A percentile compares a stretch with the other conserved stretches of the same genome.
Evolutionary conservation across 106 monocot species (phyloP).

Genomic region (Allium cepa): DNA sequence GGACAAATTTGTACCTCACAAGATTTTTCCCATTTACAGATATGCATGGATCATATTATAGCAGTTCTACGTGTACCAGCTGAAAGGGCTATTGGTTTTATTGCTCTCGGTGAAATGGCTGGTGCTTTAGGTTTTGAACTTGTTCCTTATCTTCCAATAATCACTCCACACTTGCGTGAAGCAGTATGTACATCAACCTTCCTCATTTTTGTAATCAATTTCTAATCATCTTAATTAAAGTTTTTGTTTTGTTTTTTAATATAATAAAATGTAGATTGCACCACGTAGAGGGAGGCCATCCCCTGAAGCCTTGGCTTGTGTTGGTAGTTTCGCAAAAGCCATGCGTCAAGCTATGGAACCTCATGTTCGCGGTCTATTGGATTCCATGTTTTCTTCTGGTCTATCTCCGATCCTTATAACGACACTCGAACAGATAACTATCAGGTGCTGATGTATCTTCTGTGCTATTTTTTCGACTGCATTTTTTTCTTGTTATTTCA

Average conservation of each 20-base stretch:
- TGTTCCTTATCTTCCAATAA: conserved; percentile 72
- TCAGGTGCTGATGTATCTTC: conserved; percentile 36
- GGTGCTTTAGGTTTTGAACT: conserved; percentile 94
- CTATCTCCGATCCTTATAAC: conserved; percentile 66
- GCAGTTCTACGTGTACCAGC: conserved; percentile 82
- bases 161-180: conserved; percentile 73
- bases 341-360: conserved; percentile 90
- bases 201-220: too few relatives aligned
- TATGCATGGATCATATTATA: conserved; percentile 97
- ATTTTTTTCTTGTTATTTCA: conserved; percentile 1
- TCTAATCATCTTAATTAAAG: not conserved
- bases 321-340: conserved; percentile 89
- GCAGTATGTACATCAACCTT: conserved; percentile 47
- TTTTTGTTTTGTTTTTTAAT: not conserved
- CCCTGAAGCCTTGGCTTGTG: conserved; percentile 84
- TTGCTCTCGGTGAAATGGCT: conserved; percentile 98
- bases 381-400: conserved; percentile 82
- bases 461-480: not conserved
- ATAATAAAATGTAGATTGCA: conserved; percentile 55
- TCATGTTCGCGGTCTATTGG: conserved; percentile 70
- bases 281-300: conserved; percentile 92
- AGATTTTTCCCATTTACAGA: conserved; percentile 56
- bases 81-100: conserved; percentile 91
- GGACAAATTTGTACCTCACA: too few relatives aligned
- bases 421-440: conserved; percentile 73